Evolutionary conservation across 306 rosid species (phyloP), one percentile per base, ranked within the genome.

Genomic region (Ormosia emarginata): DNA sequence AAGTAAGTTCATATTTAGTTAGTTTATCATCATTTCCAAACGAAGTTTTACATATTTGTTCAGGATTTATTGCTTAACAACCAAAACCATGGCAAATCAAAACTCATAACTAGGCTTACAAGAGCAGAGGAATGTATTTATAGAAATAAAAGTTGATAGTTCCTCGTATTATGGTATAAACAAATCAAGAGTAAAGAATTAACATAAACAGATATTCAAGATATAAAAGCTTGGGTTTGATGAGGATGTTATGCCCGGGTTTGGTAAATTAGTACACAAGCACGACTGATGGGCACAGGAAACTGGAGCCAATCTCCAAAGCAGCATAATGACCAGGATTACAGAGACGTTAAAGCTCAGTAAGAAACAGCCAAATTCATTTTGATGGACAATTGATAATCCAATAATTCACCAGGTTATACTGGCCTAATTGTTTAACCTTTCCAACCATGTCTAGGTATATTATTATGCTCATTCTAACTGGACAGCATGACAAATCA

Each of bases 41-140:
- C 36, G 6, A 52, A 37, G 15, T 8, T 9, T 71, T 49, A 64
- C 46, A 53, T 14, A 77, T 39, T 37, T 46, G 56, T 10, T 70
- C 44, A 56, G 24, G 67, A 77, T 40, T 63, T 52, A 58, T 76
- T 41, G 53, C 86, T 62, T 47, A 71, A 32, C 15, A 58, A 13
- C 64, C 34, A 79, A 77, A 85, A 55, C 52, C 50, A 71, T 5
- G 74, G 71, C 55, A 72, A 77, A 6, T 64, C 80, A 58, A 71
- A 81, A 63, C 78, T 64, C 3, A 15, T 33, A 43, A 41, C 24
- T 4, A 7, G 13, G 59, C 15, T 55, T 36, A 50, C 34, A 37
- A 29, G 14, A 12, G 62, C 75, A 30, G 29, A 70, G 36, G 53
- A 61, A 41, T 40, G 64, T 9, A 32, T 37, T 29, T 62, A 69